A percentile compares a stretch with the other conserved stretches of the same genome.
Conservation (phyloP, 768 basidiomycete species). For the Sistotremastrum niveocremeum region DNA sequence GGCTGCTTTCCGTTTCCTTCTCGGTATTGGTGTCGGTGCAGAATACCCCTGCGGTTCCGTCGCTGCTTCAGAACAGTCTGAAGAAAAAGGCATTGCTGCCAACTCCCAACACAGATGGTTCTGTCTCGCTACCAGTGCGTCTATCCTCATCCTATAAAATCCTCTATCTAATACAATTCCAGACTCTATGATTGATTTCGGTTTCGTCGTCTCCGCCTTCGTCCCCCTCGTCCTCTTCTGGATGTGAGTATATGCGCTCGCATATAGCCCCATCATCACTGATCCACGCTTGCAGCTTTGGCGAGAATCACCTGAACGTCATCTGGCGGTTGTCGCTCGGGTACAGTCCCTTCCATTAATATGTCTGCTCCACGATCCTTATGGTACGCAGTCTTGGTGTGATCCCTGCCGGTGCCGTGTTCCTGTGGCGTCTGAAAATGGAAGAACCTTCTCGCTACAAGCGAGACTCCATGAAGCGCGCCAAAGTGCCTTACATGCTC, state of each 20-base stretch:
- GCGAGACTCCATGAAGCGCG: slow-evolving; percentile 67
- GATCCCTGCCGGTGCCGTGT: slow-evolving; percentile 67
- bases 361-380: too few species aligned
- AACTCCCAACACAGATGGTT: slow-evolving; percentile 80
- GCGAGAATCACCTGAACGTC: slow-evolving; percentile 63
- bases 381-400: slow-evolving; percentile 36
- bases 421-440: slow-evolving; percentile 80
- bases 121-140: slow-evolving; percentile 75
- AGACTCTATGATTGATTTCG: slow-evolving; percentile 81
- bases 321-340: slow-evolving; percentile 84
- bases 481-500: slow-evolving; percentile 61
- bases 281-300: slow-evolving; percentile 36
- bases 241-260: slow-evolving; percentile 43
- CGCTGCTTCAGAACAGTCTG: slow-evolving; percentile 81
- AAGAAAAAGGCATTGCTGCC: slow-evolving; percentile 65
- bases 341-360: too few species aligned
- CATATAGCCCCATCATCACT: background rate
- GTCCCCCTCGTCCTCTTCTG: slow-evolving; percentile 77
- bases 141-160: background rate
- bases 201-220: slow-evolving; percentile 68
- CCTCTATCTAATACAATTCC: slow-evolving; percentile 2
- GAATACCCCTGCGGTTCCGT: slow-evolving; percentile 88
- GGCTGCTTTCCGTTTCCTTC: slow-evolving; percentile 67
- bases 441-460: slow-evolving; percentile 62
- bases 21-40: slow-evolving; percentile 81